phyloP scores from a whole-genome alignment of 495 filamentous ascomycete species.

The Penicillium herquei region DNA sequence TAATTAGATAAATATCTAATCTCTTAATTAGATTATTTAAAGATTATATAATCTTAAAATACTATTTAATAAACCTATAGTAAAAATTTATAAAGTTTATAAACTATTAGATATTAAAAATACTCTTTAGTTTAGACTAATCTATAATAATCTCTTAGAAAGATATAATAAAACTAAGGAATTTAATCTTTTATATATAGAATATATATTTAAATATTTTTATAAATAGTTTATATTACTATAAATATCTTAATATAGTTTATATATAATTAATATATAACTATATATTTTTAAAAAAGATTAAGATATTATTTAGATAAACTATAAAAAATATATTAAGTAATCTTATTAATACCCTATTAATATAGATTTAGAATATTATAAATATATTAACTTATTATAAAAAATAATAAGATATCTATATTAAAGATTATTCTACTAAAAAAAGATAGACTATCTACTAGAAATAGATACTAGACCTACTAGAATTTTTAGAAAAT shows the following conservation, averaged over 20 bases:
- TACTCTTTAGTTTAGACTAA: neutral
- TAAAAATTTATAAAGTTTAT: too few species aligned
- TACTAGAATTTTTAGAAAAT: too few species aligned
- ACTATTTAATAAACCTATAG: neutral
- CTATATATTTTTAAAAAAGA: neutral
- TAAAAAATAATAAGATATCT: neutral
- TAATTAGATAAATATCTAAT: too few species aligned
- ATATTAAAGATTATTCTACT: too few species aligned
- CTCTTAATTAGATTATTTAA: neutral
- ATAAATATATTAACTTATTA: too few species aligned
- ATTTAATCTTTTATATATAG: neutral
- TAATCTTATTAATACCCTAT: too few species aligned
- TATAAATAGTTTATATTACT: neutral
- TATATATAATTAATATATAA: neutral
- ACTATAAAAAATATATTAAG: neutral
- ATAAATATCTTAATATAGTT: neutral
- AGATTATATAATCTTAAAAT: neutral
- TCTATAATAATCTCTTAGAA: neutral
- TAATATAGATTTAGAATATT: too few species aligned
- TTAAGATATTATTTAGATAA: neutral
- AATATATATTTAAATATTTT: neutral
- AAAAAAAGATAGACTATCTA: too few species aligned
- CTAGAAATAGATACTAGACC: too few species aligned
- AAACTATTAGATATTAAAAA: slow-evolving; percentile 1
- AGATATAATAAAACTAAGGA: neutral